Conservation (phyloP, 352 stramenopile species). For the Phytopythium cucurbitacearum region DNA sequence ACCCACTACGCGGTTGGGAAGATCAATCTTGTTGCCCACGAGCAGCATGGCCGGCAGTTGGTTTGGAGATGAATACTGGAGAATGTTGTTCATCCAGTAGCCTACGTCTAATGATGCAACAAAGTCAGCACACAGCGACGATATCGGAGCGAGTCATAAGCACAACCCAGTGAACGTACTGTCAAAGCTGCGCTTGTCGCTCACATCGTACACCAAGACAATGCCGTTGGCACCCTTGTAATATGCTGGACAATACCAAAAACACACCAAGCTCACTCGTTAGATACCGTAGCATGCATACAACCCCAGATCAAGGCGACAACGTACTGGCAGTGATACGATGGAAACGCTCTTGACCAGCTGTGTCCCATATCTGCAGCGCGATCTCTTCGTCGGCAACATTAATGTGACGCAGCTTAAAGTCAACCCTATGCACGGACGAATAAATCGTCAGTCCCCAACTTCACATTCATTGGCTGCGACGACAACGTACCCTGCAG, state of each 20-base stretch:
- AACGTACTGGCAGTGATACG: conserved; percentile 90
- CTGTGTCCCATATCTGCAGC: conserved; percentile 94
- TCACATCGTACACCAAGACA: conserved; percentile 92
- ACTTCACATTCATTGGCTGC: not conserved
- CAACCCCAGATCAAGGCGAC: not conserved
- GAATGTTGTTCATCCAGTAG: conserved; percentile 97
- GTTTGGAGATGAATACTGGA: conserved; percentile 74
- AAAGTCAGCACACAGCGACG: conserved; percentile 4
- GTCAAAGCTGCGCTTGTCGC: conserved; percentile 89
- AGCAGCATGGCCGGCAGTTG: conserved; percentile 82
- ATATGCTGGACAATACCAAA: conserved; percentile 61
- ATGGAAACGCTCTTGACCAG: conserved; percentile 92
- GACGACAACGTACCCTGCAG: conserved; percentile 69
- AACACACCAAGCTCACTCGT: conserved; percentile 6
- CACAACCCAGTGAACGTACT: conserved; percentile 48
- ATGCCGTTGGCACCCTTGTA: conserved; percentile 94
- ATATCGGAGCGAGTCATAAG: not conserved
- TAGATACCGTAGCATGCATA: conserved; percentile 4
- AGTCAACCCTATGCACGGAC: conserved; percentile 75
- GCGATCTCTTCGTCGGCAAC: conserved; percentile 83
- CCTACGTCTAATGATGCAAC: conserved; percentile 68
- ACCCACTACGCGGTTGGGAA: conserved; percentile 76
- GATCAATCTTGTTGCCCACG: conserved; percentile 92
- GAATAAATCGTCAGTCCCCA: conserved; percentile 3
- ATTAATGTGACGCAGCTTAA: conserved; percentile 89